Conservation (phyloP, 192 early-diverging fungal species). For the Coemansia umbellata region DNA sequence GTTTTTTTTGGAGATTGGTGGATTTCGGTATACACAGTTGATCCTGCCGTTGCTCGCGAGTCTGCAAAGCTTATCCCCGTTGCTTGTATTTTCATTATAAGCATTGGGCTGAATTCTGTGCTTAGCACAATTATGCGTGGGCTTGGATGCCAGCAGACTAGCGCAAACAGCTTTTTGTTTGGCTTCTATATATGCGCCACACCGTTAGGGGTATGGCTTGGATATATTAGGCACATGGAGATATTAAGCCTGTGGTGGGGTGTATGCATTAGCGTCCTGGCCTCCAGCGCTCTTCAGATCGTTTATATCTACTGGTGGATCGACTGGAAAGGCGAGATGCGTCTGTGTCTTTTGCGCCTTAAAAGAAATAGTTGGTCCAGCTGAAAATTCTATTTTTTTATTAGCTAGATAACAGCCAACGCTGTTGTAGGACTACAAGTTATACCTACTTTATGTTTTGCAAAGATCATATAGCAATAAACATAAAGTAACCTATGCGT, state of each 20-base stretch:
- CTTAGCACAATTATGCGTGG: conserved; percentile 48
- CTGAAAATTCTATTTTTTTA: too few relatives aligned
- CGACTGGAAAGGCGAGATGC: conserved; percentile 2
- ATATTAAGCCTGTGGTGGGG: too few relatives aligned
- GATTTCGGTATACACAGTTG: conserved; percentile 55
- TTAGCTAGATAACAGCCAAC: too few relatives aligned
- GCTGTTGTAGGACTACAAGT: too few relatives aligned
- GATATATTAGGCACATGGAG: neutral
- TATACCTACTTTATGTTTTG: too few relatives aligned
- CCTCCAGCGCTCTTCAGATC: neutral
- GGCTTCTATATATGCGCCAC: conserved; percentile 39
- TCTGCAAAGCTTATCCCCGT: conserved; percentile 12
- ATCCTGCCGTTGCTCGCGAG: conserved; percentile 2
- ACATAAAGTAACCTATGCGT: too few relatives aligned
- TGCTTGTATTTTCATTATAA: conserved; percentile 8
- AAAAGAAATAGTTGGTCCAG: too few relatives aligned
- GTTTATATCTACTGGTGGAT: neutral
- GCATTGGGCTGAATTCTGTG: conserved; percentile 51
- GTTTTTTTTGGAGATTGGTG: conserved; percentile 47
- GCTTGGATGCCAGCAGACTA: too few relatives aligned
- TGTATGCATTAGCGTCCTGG: neutral
- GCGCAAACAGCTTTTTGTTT: conserved; percentile 33
- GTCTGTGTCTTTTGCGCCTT: conserved; percentile 1
- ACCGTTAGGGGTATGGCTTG: conserved; percentile 41
- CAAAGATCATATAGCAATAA: too few relatives aligned